Evolutionary conservation across 306 rosid species (phyloP).

Genomic region (Oxytropis ochrocephala): DNA sequence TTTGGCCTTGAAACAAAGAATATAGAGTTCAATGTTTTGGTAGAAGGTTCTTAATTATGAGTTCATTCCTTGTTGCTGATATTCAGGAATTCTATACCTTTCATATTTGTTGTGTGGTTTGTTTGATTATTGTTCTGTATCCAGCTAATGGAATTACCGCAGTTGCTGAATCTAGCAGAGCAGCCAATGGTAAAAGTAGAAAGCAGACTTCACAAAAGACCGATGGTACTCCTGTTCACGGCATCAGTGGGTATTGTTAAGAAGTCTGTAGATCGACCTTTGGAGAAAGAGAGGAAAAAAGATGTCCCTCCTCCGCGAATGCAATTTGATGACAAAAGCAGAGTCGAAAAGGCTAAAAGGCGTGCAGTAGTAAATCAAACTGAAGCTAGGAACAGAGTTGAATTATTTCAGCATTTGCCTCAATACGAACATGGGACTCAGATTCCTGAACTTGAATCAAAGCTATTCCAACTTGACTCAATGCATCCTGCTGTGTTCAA

Average conservation of each 20-base stretch:
- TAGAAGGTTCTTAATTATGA: conserved; percentile 2
- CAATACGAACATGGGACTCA: conserved; percentile 74
- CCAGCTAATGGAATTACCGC: conserved; percentile 41
- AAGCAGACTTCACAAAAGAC: conserved; percentile 57
- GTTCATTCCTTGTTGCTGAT: conserved; percentile 4
- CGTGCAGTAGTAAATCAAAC: conserved; percentile 69
- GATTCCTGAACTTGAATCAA: conserved; percentile 68
- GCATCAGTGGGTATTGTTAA: conserved; percentile 46
- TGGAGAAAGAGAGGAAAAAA: conserved; percentile 80
- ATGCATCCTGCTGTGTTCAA: conserved; percentile 80
- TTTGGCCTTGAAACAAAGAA: not conserved
- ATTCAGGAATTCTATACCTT: not conserved
- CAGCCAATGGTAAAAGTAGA: conserved; percentile 29
- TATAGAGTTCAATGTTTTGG: not conserved
- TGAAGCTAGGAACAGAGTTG: conserved; percentile 77
- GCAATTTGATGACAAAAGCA: conserved; percentile 74
- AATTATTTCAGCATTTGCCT: conserved; percentile 83
- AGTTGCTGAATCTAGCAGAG: conserved; percentile 34
- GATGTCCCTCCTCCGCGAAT: conserved; percentile 72
- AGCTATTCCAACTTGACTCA: conserved; percentile 60
- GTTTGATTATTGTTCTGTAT: conserved; percentile 19
- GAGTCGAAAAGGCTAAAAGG: conserved; percentile 74
- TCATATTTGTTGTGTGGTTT: conserved; percentile 13
- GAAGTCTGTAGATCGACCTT: conserved; percentile 50
- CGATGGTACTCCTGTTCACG: conserved; percentile 29